Evolutionary conservation across 2,329 filamentous ascomycete species (phyloP).

Genomic region (Beauveria asiatica): DNA sequence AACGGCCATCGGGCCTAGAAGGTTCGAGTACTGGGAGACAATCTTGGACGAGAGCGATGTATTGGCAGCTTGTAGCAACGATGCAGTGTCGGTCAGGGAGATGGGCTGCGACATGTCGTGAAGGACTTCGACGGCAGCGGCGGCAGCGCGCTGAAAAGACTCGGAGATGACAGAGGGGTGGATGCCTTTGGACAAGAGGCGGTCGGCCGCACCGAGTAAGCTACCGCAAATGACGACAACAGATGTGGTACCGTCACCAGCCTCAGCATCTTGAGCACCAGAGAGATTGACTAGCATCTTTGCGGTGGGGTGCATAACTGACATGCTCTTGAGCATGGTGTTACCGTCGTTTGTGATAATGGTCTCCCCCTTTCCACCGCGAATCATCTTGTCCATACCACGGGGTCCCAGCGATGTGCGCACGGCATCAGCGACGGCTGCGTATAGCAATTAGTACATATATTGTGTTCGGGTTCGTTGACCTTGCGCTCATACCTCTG

Average conservation of each 20-base stretch:
- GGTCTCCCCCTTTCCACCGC: constrained; percentile 90
- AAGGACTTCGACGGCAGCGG: constrained; percentile 78
- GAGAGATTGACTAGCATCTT: constrained; percentile 99
- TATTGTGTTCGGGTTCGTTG: neutral
- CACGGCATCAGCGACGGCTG: constrained; percentile 95
- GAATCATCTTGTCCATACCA: constrained; percentile 99
- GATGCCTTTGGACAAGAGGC: constrained; percentile 83
- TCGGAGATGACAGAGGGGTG: constrained; percentile 98
- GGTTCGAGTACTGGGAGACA: constrained; percentile 91
- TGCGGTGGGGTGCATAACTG: constrained; percentile 97
- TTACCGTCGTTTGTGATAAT: constrained; percentile 99
- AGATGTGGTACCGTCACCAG: constrained; percentile 95
- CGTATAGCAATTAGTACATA: constrained; percentile 12
- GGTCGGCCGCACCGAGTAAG: constrained; percentile 86
- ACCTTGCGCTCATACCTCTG: constrained; percentile 54
- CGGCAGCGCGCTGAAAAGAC: constrained; percentile 90
- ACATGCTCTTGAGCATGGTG: constrained; percentile 99
- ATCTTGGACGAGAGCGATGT: constrained; percentile 98
- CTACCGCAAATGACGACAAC: constrained; percentile 97
- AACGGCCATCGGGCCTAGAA: constrained; percentile 95
- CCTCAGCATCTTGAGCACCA: constrained; percentile 95
- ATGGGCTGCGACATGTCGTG: constrained; percentile 96
- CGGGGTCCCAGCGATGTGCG: constrained; percentile 91
- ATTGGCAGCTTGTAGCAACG: constrained; percentile 90
- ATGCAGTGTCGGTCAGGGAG: constrained; percentile 75